Evolutionary conservation across 495 filamentous ascomycete species (phyloP).

Genomic region (Hyaloscypha bicolor): DNA sequence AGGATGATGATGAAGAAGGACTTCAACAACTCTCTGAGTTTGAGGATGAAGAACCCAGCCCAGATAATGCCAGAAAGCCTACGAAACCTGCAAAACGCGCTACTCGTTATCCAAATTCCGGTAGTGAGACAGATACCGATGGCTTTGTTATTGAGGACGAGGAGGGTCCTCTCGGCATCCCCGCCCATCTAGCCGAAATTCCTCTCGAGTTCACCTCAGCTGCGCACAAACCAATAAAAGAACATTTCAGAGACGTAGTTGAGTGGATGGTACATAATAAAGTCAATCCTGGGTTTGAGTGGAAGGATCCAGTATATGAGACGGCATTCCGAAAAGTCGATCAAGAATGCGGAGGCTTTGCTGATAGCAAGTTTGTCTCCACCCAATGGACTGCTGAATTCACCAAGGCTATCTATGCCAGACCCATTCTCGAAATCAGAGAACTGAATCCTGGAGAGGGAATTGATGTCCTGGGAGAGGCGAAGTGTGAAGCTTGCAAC

Average conservation of each 20-base stretch:
- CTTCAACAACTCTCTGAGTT: slow-evolving; percentile 45
- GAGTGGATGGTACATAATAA: slow-evolving; percentile 77
- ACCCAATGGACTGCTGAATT: slow-evolving; percentile 74
- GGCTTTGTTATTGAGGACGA: slow-evolving; percentile 71
- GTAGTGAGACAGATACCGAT: slow-evolving; percentile 49
- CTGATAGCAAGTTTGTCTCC: slow-evolving; percentile 72
- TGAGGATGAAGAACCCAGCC: slow-evolving; percentile 43
- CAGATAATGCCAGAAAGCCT: slow-evolving; percentile 20
- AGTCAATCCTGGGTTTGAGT: slow-evolving; percentile 73
- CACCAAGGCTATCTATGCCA: slow-evolving; percentile 60
- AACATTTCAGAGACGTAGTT: slow-evolving; percentile 77
- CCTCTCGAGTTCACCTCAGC: slow-evolving; percentile 73
- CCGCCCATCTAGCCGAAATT: slow-evolving; percentile 56
- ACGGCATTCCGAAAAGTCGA: slow-evolving; percentile 76
- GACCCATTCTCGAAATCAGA: slow-evolving; percentile 50
- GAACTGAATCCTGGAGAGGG: slow-evolving; percentile 30
- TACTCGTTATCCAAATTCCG: slow-evolving; percentile 13
- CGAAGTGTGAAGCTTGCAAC: slow-evolving; percentile 77
- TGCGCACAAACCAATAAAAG: slow-evolving; percentile 66
- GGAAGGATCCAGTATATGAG: slow-evolving; percentile 64
- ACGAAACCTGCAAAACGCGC: slow-evolving; percentile 40
- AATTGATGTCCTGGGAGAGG: slow-evolving; percentile 38
- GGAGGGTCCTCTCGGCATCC: slow-evolving; percentile 55
- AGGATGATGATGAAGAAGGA: slow-evolving; percentile 41
- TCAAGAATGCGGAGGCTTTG: slow-evolving; percentile 68